Percentiles rank a stretch among this genome's conserved stretches.
phyloP scores from a whole-genome alignment of 768 basidiomycete genomes.

The Tricholoma hemisulphureum region DNA sequence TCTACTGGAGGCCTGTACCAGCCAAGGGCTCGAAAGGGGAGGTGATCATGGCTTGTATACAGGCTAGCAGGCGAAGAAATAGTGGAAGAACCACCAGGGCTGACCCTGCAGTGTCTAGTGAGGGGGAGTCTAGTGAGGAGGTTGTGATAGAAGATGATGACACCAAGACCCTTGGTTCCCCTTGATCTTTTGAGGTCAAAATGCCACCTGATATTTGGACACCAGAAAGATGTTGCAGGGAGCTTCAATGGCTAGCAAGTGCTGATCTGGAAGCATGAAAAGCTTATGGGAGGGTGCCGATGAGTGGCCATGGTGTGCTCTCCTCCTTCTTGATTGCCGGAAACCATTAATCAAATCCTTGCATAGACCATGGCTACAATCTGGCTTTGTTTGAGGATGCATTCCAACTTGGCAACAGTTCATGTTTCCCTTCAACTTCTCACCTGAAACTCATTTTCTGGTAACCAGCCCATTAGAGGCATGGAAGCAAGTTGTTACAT shows the following conservation, averaged over 20 bases:
- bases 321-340: not conserved
- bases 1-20: not conserved
- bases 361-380: not conserved
- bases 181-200: too few relatives aligned
- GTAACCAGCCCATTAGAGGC: not conserved
- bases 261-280: not conserved
- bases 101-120: not conserved
- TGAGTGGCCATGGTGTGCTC: not conserved
- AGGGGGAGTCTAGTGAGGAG: not conserved
- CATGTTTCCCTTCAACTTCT: not conserved
- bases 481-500: not conserved
- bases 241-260: not conserved
- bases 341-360: not conserved
- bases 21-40: not conserved
- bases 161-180: too few relatives aligned
- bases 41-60: not conserved
- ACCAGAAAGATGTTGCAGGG: not conserved
- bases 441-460: not conserved
- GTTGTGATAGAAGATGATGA: not conserved
- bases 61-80: not conserved
- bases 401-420: not conserved
- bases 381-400: not conserved
- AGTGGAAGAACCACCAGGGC: not conserved
- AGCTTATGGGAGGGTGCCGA: not conserved
- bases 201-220: not conserved